Percentiles rank a stretch among this genome's conserved stretches.
These are phyloP conservation scores for Phyllachora maydis DNA, from an alignment of 2,329 filamentous ascomycete species.

Conservation along the genomic window DNA sequence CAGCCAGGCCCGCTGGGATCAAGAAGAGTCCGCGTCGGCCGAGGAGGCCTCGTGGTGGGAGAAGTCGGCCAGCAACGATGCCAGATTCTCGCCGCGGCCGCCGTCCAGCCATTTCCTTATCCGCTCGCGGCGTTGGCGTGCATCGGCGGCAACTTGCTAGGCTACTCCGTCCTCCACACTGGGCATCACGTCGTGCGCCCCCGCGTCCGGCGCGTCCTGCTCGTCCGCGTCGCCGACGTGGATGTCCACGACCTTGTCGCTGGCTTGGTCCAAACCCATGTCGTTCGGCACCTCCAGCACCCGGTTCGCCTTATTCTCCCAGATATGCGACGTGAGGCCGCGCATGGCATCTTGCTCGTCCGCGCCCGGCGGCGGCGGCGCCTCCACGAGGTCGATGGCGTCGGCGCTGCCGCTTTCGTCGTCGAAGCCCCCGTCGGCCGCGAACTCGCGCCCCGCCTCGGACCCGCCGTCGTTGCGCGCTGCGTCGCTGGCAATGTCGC, in stretches of 20 bases:
- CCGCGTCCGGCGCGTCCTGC: too few relatives aligned
- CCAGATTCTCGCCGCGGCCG: too few relatives aligned
- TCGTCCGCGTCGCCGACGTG: slow-evolving; percentile 8
- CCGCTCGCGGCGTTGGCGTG: too few relatives aligned
- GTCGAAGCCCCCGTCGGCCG: slow-evolving; percentile 10
- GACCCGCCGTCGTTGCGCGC: slow-evolving; percentile 16
- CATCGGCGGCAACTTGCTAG: too few relatives aligned
- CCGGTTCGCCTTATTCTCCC: slow-evolving; percentile 10
- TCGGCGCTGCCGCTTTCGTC: slow-evolving; percentile 4
- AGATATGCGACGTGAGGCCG: slow-evolving; percentile 7
- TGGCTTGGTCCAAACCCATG: slow-evolving; percentile 15
- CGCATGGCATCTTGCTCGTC: slow-evolving; percentile 4
- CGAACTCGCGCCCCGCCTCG: too few relatives aligned
- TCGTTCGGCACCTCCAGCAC: slow-evolving; percentile 12
- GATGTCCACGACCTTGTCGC: slow-evolving; percentile 20
- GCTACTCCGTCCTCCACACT: background rate
- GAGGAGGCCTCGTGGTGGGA: too few relatives aligned
- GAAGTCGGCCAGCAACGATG: too few relatives aligned
- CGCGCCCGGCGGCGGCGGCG: slow-evolving; percentile 5
- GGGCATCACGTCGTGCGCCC: background rate
- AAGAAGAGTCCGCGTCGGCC: too few relatives aligned
- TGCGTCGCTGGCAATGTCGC: slow-evolving; percentile 13
- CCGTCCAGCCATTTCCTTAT: too few relatives aligned
- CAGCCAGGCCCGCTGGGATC: too few relatives aligned
- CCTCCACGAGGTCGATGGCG: slow-evolving; percentile 3